Evolutionary conservation across 208 protist species (phyloP).

Genomic region (Leishmania tropica): DNA sequence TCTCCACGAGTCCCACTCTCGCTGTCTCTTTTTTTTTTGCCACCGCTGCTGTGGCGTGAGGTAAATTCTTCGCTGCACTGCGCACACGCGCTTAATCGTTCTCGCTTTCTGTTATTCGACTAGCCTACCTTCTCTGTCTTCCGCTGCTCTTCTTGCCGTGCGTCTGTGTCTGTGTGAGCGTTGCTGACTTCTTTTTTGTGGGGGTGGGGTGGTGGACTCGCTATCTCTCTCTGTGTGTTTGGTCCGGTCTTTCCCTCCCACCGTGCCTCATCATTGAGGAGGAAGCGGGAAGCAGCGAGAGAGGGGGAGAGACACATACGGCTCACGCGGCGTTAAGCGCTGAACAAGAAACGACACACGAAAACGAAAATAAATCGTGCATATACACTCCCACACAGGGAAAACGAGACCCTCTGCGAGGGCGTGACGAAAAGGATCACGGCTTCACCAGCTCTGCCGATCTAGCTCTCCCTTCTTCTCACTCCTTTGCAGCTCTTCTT

Average conservation of each 20-base stretch:
- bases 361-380: not conserved
- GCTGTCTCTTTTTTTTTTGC: not conserved
- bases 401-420: not conserved
- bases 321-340: not conserved
- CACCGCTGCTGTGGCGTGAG: not conserved
- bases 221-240: not conserved
- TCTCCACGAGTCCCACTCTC: not conserved
- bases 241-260: not conserved
- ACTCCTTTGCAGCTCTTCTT: not conserved
- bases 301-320: not conserved
- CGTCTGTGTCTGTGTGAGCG: not conserved
- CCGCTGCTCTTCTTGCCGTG: not conserved
- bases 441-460: not conserved
- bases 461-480: not conserved
- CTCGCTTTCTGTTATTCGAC: not conserved
- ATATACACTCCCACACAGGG: not conserved
- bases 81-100: not conserved
- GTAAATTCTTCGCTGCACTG: not conserved
- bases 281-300: too few relatives aligned
- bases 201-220: too few relatives aligned
- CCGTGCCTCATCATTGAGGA: not conserved
- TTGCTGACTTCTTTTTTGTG: not conserved
- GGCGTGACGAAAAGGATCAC: not conserved
- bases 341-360: not conserved
- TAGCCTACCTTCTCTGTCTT: not conserved